Conservation (phyloP, 495 filamentous ascomycete species). For the Immersiella caudata region DNA sequence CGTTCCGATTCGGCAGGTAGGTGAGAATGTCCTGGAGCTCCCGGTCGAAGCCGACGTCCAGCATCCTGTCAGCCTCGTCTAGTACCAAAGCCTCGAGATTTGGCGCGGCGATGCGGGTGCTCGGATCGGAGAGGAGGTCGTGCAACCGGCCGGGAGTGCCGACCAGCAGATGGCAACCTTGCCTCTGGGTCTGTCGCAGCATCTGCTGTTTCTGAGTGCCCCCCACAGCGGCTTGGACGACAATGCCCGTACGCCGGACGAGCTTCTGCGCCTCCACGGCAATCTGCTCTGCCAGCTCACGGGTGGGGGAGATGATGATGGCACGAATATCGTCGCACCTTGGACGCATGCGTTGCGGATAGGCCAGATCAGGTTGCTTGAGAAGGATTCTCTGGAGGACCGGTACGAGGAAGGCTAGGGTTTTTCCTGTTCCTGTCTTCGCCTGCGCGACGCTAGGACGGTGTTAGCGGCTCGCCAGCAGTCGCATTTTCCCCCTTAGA, state of each 20-base stretch:
- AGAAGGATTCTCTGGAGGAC: conserved; percentile 70
- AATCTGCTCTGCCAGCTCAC: conserved; percentile 95
- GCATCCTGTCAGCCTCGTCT: conserved; percentile 90
- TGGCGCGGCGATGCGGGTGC: conserved; percentile 68
- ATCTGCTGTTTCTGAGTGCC: conserved; percentile 72
- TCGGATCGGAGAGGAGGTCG: conserved; percentile 76
- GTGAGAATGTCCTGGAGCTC: conserved; percentile 73
- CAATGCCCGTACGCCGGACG: conserved; percentile 64
- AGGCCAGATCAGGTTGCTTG: conserved; percentile 56
- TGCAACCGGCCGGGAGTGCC: conserved; percentile 88
- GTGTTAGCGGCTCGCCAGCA: conserved; percentile 21
- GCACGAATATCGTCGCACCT: conserved; percentile 73
- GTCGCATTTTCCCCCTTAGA: neutral
- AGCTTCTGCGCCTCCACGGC: conserved; percentile 77
- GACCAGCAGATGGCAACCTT: conserved; percentile 88
- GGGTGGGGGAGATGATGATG: conserved; percentile 90
- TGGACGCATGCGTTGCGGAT: conserved; percentile 31
- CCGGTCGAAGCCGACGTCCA: conserved; percentile 85
- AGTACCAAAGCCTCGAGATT: conserved; percentile 79
- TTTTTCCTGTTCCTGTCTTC: conserved; percentile 87
- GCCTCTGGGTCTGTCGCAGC: conserved; percentile 61
- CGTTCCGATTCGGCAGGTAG: conserved; percentile 60
- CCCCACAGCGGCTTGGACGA: conserved; percentile 86
- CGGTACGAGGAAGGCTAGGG: conserved; percentile 79
- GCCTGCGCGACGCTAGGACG: conserved; percentile 76